A percentile compares a stretch with the other conserved stretches of the same genome.
Evolutionary conservation across 2,329 filamentous ascomycete species (phyloP).

Genomic region (Exophiala bonariae): DNA sequence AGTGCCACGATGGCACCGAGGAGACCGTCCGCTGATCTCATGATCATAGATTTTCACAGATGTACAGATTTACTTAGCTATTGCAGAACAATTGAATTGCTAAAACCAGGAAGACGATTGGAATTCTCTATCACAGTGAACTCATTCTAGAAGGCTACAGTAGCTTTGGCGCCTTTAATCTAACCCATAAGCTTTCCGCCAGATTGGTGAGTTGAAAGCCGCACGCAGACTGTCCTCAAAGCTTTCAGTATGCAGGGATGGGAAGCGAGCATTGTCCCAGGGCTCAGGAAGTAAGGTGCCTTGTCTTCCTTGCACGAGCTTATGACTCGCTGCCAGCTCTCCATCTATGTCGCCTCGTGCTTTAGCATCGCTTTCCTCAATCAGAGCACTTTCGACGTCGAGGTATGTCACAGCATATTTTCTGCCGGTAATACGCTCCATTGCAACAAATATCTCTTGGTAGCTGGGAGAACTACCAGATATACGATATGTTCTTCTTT

Average conservation of each 20-base stretch:
- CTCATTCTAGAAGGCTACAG: no score
- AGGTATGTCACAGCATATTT: constrained; percentile 12
- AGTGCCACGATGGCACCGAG: no score
- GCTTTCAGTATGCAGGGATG: constrained; percentile 2
- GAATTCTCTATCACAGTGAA: no score
- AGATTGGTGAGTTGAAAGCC: constrained; percentile 6
- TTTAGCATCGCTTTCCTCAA: constrained; percentile 11
- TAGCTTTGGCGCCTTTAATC: no score
- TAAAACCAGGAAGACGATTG: no score
- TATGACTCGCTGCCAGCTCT: constrained; percentile 14
- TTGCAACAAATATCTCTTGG: constrained; percentile 7
- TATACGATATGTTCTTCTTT: constrained; percentile 12
- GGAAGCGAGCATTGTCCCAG: constrained; percentile 15
- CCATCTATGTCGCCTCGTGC: constrained; percentile 10
- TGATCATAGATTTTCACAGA: no score
- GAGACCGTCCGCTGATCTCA: no score
- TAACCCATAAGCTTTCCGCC: constrained; percentile 19
- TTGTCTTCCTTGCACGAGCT: constrained; percentile 13
- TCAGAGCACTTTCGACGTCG: constrained; percentile 10
- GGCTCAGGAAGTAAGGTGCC: constrained; percentile 7
- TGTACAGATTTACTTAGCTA: no score
- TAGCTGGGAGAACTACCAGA: constrained; percentile 9
- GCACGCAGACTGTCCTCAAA: constrained; percentile 5
- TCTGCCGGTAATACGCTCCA: constrained; percentile 10
- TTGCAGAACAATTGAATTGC: no score